phyloP scores from a whole-genome alignment of 1,284 basidiomycete genomes.

The Trametes versicolor region DNA sequence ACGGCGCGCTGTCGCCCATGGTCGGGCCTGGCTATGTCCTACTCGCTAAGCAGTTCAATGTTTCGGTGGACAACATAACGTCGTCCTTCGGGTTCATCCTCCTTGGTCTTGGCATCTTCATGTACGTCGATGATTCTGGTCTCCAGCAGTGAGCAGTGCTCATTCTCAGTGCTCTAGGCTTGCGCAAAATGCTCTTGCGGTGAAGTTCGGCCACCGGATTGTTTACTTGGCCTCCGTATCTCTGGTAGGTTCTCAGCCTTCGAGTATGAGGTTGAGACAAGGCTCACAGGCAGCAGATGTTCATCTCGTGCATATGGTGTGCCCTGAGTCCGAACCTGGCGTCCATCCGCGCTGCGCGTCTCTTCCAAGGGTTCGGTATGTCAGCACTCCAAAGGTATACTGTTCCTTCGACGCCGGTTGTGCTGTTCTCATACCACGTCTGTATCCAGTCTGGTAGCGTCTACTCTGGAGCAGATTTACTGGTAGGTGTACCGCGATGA shows the following conservation, averaged over 20 bases:
- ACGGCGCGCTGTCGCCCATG: conserved; percentile 55
- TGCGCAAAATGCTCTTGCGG: conserved; percentile 51
- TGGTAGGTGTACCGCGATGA: conserved; percentile 42
- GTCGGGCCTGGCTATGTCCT: conserved; percentile 53
- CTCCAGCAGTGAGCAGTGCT: too few relatives aligned
- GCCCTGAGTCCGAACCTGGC: conserved; percentile 51
- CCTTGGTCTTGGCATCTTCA: conserved; percentile 52
- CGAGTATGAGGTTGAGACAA: neutral
- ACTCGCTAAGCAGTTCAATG: conserved; percentile 49
- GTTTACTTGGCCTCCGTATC: conserved; percentile 53
- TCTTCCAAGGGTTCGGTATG: conserved; percentile 58
- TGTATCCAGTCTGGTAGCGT: conserved; percentile 48
- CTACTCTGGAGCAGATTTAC: conserved; percentile 55
- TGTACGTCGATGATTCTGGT: conserved; percentile 38
- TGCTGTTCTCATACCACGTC: neutral
- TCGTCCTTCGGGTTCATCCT: conserved; percentile 52
- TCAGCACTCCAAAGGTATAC: conserved; percentile 52
- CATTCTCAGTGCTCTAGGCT: conserved; percentile 44
- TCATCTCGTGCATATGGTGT: conserved; percentile 56
- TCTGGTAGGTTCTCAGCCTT: conserved; percentile 41
- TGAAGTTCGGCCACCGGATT: conserved; percentile 56
- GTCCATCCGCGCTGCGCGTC: conserved; percentile 53
- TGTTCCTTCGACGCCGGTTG: neutral
- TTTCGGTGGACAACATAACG: conserved; percentile 52
- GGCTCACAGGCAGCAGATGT: conserved; percentile 46